Percentiles rank a stretch among this genome's conserved stretches.
Evolutionary conservation across 352 stramenopile genomes (phyloP).

Genomic region (Globisporangium paroecandrum): DNA sequence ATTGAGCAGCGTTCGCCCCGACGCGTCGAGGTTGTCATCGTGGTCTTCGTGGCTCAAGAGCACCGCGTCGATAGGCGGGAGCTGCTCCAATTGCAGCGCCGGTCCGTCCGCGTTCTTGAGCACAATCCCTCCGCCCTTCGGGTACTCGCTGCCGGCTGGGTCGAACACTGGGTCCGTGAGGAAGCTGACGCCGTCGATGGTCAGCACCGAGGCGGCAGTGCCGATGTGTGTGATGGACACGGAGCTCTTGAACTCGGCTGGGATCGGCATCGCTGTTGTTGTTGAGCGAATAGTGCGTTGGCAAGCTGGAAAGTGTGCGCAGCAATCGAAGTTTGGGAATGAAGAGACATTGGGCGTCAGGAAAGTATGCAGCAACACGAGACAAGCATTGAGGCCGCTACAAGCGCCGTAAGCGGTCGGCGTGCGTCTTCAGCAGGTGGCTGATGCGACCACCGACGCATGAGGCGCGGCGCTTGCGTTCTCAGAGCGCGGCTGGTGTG

Average conservation of each 20-base stretch:
- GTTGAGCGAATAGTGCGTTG: neutral
- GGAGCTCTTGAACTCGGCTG: slow-evolving; percentile 26
- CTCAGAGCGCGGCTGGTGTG: neutral
- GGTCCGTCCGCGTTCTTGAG: slow-evolving; percentile 23
- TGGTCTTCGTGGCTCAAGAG: slow-evolving; percentile 42
- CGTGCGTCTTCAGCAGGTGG: neutral
- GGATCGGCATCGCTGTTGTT: slow-evolving; percentile 15
- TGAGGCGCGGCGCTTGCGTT: no score
- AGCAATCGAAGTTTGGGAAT: neutral
- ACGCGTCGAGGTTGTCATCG: slow-evolving; percentile 34
- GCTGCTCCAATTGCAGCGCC: slow-evolving; percentile 24
- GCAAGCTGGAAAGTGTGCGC: neutral
- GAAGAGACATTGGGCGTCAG: neutral
- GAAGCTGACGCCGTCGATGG: slow-evolving; percentile 43
- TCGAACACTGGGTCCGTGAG: slow-evolving; percentile 33
- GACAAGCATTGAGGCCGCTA: neutral
- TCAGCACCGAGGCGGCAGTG: slow-evolving; percentile 34
- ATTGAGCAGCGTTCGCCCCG: slow-evolving; percentile 33
- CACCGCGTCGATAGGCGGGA: slow-evolving; percentile 31
- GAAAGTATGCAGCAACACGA: neutral
- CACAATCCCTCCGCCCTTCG: slow-evolving; percentile 9
- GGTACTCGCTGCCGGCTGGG: slow-evolving; percentile 20
- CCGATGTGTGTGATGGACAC: slow-evolving; percentile 39
- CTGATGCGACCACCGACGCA: neutral
- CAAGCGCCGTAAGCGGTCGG: neutral